Evolutionary conservation across 1,284 basidiomycete genomes (phyloP), one percentile per base, ranked within the genome.

Genomic region (Termitomyces sp.): DNA sequence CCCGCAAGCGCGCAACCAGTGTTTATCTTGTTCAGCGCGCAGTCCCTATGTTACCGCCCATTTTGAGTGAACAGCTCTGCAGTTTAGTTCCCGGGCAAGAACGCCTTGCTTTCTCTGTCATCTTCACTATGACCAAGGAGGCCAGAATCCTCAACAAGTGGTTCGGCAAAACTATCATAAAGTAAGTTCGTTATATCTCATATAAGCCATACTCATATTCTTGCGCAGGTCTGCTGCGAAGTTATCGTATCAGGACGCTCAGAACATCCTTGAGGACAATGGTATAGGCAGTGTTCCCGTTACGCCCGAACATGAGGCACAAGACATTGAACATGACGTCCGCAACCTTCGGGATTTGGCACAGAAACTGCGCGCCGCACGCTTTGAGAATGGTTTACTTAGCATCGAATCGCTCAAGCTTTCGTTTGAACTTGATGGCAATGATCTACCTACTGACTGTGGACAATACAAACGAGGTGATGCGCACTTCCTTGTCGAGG

Each of bases 1-100:
- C 97, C 46, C 85, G 93, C 62, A 98, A 97, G 74, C 84, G 96
- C 57, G 96, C 94, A 26, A 98, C 95, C 2, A 93, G 91, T 61
- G 97, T 99, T 46, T 97, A 97, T 67, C 86, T 99, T 39, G 86
- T 98, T 38, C 96, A 98, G 68, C 86, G 94, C 42, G 85, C 90
- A 28, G 93, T 98, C 9, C 94, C 95, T 0, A 99, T 99, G 96
- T 78, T 99, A 5, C 96, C 96, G 1, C 93, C 93, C 24, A 78
- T 85, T 9, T 76, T 99, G 37, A 91, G 88, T 64, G 94, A 97
- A 68, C 84, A 96, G 64, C 78, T 96, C 19, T 99, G 97, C 75
- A 95, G 91, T 72, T 80, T 99, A 48, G 79, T 86, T 41, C 92
- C 94, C 5, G 87, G 86, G 14, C 79, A 85, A 58, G 96, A 98